Base-by-base conservation (phyloP, 1,139 yeast species). In the Taphrina betulina region DNA sequence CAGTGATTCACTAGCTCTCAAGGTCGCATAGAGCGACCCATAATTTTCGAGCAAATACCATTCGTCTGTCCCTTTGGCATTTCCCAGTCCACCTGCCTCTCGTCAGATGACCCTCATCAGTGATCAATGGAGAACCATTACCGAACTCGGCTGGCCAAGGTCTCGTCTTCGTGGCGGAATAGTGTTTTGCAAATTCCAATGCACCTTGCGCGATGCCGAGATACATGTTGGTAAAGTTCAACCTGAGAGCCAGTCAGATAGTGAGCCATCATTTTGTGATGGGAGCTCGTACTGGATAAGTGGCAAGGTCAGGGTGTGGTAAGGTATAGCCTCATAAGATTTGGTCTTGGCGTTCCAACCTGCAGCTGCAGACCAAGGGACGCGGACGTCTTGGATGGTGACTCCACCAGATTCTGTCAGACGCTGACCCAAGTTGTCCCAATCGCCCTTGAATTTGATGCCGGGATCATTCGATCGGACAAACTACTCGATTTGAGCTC, bases 221-320 rank as follows among this genome's bases (percentile, higher is more conserved):
- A n/a, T 38, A 38, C 28, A 17, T 38, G 42, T 38, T 38, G 23
- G 42, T 38, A 12, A 38, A 38, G 14, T 38, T 38, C 26, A 38
- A 26, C 31, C 31, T 26, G 31, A n/a, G n/a, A n/a, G n/a, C n/a
- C n/a, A n/a, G n/a, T n/a, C n/a, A n/a, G n/a, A n/a, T n/a, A n/a
- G n/a, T n/a, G n/a, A n/a, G n/a, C n/a, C n/a, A n/a, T n/a, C n/a
- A n/a, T n/a, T n/a, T n/a, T n/a, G n/a, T n/a, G n/a, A n/a, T n/a
- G n/a, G n/a, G n/a, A n/a, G n/a, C 12, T 7, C 31, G 31, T 26
- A 23, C 23, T 38, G 42, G 8, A 38, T 38, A 26, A 38, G 17
- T 2, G 42, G 42, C 28, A 38, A 14, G 1, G 42, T 38, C 3
- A 38, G 28, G 20, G 42, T 16, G 28, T 38, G 42, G 26, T 38